Base-by-base conservation (phyloP, 257 asterid species). In the Orobanche coerulescens region DNA sequence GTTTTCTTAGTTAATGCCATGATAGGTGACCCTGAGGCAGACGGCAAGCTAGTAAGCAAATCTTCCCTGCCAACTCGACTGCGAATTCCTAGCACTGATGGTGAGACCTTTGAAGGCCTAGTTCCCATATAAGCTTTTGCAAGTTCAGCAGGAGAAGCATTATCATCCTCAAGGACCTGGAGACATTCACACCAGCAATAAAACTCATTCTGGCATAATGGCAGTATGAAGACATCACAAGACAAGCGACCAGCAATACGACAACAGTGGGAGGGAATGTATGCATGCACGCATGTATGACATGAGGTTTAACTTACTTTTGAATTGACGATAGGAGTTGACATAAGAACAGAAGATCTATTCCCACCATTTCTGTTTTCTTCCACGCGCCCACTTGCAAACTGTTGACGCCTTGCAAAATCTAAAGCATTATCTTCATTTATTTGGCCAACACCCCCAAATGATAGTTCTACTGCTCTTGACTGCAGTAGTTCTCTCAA, bases 101-200 rank as follows among this genome's bases (percentile, higher is more conserved):
- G 94, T 0, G 92, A 89, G 37, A 73, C 77, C 70, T 77, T 87
- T 31, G 83, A 78, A 68, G 88, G 79, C 77, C 85, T 82, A 22
- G 73, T 74, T 53, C 94, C 95, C 99, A 93, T 89, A 75, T 93
- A 93, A 58, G 97, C 87, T 77, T 83, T 89, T 26, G 99, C 99
- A 68, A 93, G 80, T 73, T 89, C 96, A 53, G 96, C 84, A 28
- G 99, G 96, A 72, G 97, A 62, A 54, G 86, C 91, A 66, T 82
- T 71, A 66, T 78, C 85, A 30, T 83, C 84, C 39, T 77, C 91
- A 54, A 60, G 67, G 62, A 79, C 84, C 96, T 89, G 83, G 55
- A 76, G 46, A 50, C 15, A 49, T 61, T 71, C 59, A 33, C n/a
- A 68, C 34, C 53, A 64, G 69, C 51, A 71, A 74, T 48, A 47